Base-by-base conservation (phyloP, 805 yeast species). In the Blastobotrys terrestris region DNA sequence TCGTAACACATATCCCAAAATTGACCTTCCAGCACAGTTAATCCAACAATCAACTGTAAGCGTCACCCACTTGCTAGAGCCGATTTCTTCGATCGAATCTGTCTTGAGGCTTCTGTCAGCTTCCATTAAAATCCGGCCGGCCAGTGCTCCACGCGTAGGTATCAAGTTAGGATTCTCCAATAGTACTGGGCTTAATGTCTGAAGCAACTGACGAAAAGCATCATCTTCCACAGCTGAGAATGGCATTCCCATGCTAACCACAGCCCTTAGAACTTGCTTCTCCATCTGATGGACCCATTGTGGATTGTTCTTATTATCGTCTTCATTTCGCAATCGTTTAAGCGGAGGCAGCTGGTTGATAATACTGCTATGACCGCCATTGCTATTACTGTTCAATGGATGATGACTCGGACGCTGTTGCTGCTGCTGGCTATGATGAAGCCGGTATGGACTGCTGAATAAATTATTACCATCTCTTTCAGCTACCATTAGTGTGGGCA, bases 31-130 rank as follows among this genome's bases (percentile, higher is more conserved):
- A 8, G 49, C 44, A 18, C 39, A 45, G 22, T 39, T 47, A 22
- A 47, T 14, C 49, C 49, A 47, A 31, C 31, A 18, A 26, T 47
- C 49, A 11, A 47, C 44, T 11, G 44, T 39, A 16, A 47, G 44
- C 14, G 49, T 47, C 31, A 47, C 31, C 31, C 15, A 18, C 44
- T 47, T 47, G 16, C 44, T 35, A 4, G 26, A 18, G 14, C 18
- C 15, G 18, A 47, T 22, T 26, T 47, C 49, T 16, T 47, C 22
- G 18, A 39, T 18, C 31, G 39, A 14, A 13, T 39, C 49, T n/a
- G 39, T 13, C 31, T 39, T 35, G 14, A 47, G 13, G 3, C 15
- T 8, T 40, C 14, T 31, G 13, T 47, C 49, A 16, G 44, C 44
- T 19, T 35, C 49, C 42, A 35, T 16, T 3, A 39, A 21, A 11